Conservation (phyloP, 2,329 filamentous ascomycete genomes). For the Fusarium nurragi region DNA sequence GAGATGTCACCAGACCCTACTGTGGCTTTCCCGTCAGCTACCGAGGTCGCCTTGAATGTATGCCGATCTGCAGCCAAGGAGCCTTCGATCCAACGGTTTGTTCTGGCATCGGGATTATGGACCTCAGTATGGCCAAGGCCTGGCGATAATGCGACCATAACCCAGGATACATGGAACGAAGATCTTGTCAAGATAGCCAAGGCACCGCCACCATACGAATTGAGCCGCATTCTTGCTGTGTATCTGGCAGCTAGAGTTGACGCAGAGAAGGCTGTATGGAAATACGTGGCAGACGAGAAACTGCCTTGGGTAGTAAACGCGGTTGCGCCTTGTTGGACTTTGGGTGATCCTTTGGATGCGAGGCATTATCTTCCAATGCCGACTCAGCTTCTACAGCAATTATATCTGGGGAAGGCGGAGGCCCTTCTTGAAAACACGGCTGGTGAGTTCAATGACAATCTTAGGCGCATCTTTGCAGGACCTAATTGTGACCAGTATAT, state of each 20-base stretch:
- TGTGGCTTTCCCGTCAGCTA: constrained; percentile 18
- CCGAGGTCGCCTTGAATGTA: constrained; percentile 22
- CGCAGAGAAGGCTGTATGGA: constrained; percentile 38
- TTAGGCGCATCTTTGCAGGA: fast-evolving
- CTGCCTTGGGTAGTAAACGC: constrained; percentile 33
- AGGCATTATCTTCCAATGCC: constrained; percentile 31
- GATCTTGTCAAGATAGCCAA: constrained; percentile 11
- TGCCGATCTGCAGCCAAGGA: constrained; percentile 34
- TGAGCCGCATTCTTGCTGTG: constrained; percentile 11
- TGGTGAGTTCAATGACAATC: not conserved
- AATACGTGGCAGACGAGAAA: constrained; percentile 28
- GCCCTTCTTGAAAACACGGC: constrained; percentile 10
- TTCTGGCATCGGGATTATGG: constrained; percentile 33
- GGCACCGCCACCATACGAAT: constrained; percentile 31
- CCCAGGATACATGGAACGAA: constrained; percentile 35
- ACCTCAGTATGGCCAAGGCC: constrained; percentile 21
- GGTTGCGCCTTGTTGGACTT: constrained; percentile 24
- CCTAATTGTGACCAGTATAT: constrained; percentile 27
- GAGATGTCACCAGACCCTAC: constrained; percentile 27
- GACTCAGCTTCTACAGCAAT: constrained; percentile 30
- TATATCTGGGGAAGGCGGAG: constrained; percentile 26
- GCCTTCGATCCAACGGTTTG: constrained; percentile 28
- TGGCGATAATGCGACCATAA: not conserved
- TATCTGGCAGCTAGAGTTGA: constrained; percentile 27
- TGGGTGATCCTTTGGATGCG: constrained; percentile 18